Base-by-base conservation (phyloP, 1,284 basidiomycete genomes). In the Trichosporon sp. region DNA sequence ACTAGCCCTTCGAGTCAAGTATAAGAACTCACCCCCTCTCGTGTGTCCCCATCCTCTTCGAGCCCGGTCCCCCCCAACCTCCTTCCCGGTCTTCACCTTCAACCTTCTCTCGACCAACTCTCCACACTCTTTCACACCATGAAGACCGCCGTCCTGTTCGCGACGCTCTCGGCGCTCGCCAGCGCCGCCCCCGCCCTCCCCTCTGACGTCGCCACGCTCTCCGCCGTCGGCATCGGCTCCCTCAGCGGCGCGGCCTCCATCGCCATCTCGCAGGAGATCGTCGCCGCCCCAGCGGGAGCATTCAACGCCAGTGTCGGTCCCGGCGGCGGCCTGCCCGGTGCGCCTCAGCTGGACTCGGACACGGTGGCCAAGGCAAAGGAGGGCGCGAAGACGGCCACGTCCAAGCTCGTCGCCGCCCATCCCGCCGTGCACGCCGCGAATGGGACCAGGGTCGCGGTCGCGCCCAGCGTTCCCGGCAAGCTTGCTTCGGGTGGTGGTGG, bases 81-180 rank as follows among this genome's bases (percentile, higher is more conserved):
- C 16, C 11, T 4, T 4, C 4, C 16, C 16, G 16, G 16, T 46
- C 16, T 46, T 46, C 43, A 46, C 26, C 26, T 26, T 26, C 26
- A 26, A 26, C 26, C 26, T 16, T 46, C 14, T n/a, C 7, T 11
- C n/a, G 10, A 46, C 43, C 16, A 16, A n/a, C 43, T 46, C 14
- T n/a, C 43, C 43, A 46, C 16, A 16, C 43, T 46, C 51, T 26
- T 16, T 54, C 31, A 48, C 31, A 35, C 26, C 26, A 66, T 66
- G 65, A 66, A 66, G 46, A 66, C 43, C 7, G 43, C 43, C n/a
- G 31, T 26, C 40, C 65, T 66, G 7, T 63, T 63, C 59, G 31
- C 32, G 2, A 16, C 14, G 11, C 43, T 66, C 16, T 21, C 32
- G 10, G 43, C 65, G 14, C 43, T 66, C 46, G 65, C 31, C 6